Percentiles rank a stretch among this genome's conserved stretches.
Evolutionary conservation across 352 stramenopile species (phyloP).

Genomic region (Paralagenidium karlingii): DNA sequence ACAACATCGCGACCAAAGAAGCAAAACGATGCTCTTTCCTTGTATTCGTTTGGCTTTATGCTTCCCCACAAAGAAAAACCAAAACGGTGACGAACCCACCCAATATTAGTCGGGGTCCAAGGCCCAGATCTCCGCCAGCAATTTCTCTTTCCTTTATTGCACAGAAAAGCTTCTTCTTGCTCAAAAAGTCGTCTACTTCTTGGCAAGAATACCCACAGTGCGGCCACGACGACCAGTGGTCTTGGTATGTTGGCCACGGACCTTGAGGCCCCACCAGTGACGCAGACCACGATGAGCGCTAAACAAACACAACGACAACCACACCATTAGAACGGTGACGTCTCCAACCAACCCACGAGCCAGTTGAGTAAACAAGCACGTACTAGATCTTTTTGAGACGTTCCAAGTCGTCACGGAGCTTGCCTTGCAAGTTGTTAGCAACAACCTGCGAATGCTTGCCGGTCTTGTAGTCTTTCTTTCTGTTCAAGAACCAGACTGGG

Average conservation of each 20-base stretch:
- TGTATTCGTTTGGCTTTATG: no score
- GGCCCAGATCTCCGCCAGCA: no score
- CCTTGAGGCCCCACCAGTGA: slow-evolving; percentile 99
- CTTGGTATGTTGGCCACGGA: slow-evolving; percentile 99
- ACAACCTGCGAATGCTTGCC: slow-evolving; percentile 98
- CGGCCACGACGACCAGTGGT: slow-evolving; percentile 93
- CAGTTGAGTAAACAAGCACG: slow-evolving; percentile 1
- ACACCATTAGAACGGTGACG: not conserved
- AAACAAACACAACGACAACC: slow-evolving; percentile 1
- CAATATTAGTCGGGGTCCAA: no score
- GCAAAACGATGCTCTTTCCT: no score
- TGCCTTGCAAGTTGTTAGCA: slow-evolving; percentile 97
- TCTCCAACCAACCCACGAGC: not conserved
- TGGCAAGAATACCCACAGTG: slow-evolving; percentile 70
- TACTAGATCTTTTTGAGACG: slow-evolving; percentile 99
- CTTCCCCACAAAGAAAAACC: no score
- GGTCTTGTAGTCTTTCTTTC: slow-evolving; percentile 99
- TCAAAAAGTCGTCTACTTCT: slow-evolving; percentile 67
- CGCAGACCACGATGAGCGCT: slow-evolving; percentile 97
- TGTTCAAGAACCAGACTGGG: slow-evolving; percentile 99
- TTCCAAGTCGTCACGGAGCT: slow-evolving; percentile 99
- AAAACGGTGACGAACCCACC: no score
- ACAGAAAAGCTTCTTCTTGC: no score
- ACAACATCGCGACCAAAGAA: no score
- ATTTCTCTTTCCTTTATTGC: no score